A percentile compares a stretch with the other conserved stretches of the same genome.
Conservation (phyloP, 75 land plant species). For the Pseudotsuga menziesii region DNA sequence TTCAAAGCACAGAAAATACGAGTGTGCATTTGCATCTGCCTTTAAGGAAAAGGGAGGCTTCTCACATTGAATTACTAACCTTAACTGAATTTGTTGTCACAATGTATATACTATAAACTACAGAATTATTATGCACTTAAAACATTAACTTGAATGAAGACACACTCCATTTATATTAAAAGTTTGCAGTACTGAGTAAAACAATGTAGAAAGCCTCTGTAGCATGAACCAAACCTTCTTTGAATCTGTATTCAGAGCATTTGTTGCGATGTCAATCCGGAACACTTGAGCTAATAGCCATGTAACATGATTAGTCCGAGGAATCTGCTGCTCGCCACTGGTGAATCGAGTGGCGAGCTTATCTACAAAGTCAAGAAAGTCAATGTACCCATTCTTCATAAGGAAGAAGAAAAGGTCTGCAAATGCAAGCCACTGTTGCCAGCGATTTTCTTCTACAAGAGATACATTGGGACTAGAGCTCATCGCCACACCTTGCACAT, state of each 20-base stretch:
- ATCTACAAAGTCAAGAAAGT: constrained; percentile 91
- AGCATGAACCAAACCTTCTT: constrained; percentile 55
- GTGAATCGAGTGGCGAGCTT: constrained; percentile 68
- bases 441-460: constrained; percentile 63
- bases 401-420: constrained; percentile 92
- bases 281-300: constrained; percentile 95
- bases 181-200: not conserved
- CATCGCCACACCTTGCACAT: constrained; percentile 1
- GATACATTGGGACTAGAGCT: constrained; percentile 15
- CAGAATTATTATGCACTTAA: not conserved
- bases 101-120: not conserved
- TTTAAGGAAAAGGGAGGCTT: not conserved
- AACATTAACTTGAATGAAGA: not conserved
- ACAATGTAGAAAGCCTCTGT: not conserved
- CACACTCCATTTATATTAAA: not conserved
- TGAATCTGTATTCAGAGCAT: constrained; percentile 63
- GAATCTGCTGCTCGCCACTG: constrained; percentile 49
- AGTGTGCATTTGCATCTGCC: not conserved
- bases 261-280: constrained; percentile 78
- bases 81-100: not conserved
- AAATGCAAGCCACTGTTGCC: constrained; percentile 97
- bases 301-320: constrained; percentile 93
- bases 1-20: not conserved
- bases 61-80: not conserved
- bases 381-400: constrained; percentile 88